Evolutionary conservation across 176 grass and related monocot species (phyloP), one percentile per base, ranked within the genome.

Genomic region (Avena eriantha): DNA sequence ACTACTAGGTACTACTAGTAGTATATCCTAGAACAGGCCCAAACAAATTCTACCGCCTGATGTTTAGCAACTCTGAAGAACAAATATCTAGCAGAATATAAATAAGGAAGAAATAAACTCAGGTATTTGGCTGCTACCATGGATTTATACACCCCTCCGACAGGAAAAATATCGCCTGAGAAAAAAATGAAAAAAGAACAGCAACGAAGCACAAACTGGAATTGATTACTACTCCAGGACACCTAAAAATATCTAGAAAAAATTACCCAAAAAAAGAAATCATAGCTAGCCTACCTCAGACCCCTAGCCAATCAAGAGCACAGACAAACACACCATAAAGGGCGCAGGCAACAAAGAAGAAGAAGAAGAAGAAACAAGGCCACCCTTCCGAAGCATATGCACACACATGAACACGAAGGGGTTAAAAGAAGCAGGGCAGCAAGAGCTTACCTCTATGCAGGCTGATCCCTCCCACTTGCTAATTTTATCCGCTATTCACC

Each of bases 371-470:
- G 60, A 33, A 61, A 13, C 9, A 87, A 64, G 83, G 26, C 12
- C 46, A 69, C 19, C 64, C 49, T 19, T 15, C 70, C 0, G 55
- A 66, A 92, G 53, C 64, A 69, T 2, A 41, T 8, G 79, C 73
- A 26, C 36, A 67, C 22, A 80, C 11, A 46, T 5, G 2, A 4
- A 69, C 19, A 76, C 76, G 29, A 65, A 19, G 57, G 22, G 29
- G 35, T 24, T 17, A 0, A 0, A 34, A 34, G 26, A 46, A 58
- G 41, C 16, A 64, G 33, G 47, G 46, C n/a, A 73, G 58, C 48
- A 55, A 29, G 83, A 94, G 65, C 93, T 72, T 85, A 94, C 90
- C 93, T 86, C 55, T 73, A 15, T 50, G 49, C 1, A 36, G 56
- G 72, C 47, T 15, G 72, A 39, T 66, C 84, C 81, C 43, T 4